phyloP scores from a whole-genome alignment of 2,329 filamentous ascomycete species.

The Westerdykella aurantiaca region DNA sequence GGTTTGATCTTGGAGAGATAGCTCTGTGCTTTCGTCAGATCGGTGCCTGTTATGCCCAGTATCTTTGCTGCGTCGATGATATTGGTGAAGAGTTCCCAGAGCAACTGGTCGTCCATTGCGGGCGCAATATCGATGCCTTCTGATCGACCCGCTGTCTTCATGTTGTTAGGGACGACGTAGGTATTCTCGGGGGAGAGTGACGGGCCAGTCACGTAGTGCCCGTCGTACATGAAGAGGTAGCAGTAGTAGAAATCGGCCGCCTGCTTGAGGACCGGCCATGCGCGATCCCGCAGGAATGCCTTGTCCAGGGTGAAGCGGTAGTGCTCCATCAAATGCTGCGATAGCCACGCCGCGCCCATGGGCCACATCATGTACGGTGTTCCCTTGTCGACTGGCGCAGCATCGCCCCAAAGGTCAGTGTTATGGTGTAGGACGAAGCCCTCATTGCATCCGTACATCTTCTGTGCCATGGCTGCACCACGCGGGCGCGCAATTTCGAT shows the following conservation, averaged over 20 bases:
- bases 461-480: slow-evolving; percentile 23
- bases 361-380: slow-evolving; percentile 23
- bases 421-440: slow-evolving; percentile 25
- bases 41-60: background rate
- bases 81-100: slow-evolving; percentile 37
- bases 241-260: slow-evolving; percentile 1
- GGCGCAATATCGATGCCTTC: slow-evolving; percentile 35
- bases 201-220: slow-evolving; percentile 31
- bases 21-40: background rate
- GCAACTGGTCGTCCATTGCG: slow-evolving; percentile 45
- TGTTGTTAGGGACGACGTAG: slow-evolving; percentile 14
- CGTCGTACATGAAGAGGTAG: slow-evolving; percentile 11
- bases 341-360: slow-evolving; percentile 25
- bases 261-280: slow-evolving; percentile 2
- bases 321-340: slow-evolving; percentile 17
- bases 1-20: slow-evolving; percentile 9
- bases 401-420: slow-evolving; percentile 25
- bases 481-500: slow-evolving; percentile 33
- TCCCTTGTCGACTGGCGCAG: slow-evolving; percentile 18
- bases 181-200: slow-evolving; percentile 39
- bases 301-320: slow-evolving; percentile 18
- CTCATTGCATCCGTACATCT: slow-evolving; percentile 14
- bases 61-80: slow-evolving; percentile 13
- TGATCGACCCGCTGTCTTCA: slow-evolving; percentile 29
- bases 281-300: slow-evolving; percentile 15